Percentiles rank a stretch among this genome's conserved stretches.
phyloP scores from a whole-genome alignment of 1,284 basidiomycete genomes.

The Butyriboletus appendiculatus region DNA sequence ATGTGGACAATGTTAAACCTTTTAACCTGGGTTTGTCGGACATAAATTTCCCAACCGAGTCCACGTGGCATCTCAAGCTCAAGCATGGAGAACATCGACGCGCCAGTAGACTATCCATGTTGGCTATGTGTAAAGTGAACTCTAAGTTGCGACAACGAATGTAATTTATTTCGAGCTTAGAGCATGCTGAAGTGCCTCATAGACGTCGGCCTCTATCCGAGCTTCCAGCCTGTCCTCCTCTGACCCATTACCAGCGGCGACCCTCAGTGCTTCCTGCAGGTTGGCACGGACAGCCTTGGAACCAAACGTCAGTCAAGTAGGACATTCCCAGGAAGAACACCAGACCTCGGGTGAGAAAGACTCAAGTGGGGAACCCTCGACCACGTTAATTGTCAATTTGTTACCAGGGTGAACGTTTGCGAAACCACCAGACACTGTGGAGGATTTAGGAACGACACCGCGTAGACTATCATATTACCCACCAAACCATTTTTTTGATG shows the following conservation, averaged over 20 bases:
- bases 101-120: neutral
- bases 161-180: constrained; percentile 56
- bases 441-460: constrained; percentile 9
- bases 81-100: neutral
- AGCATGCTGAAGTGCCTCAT: constrained; percentile 92
- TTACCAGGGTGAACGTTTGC: constrained; percentile 99
- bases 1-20: no score
- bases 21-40: neutral
- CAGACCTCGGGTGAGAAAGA: constrained; percentile 84
- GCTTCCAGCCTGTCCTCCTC: constrained; percentile 96
- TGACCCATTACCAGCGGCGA: constrained; percentile 79
- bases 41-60: neutral
- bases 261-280: constrained; percentile 88
- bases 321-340: neutral
- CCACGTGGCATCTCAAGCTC: neutral
- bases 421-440: constrained; percentile 94
- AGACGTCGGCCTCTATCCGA: constrained; percentile 94
- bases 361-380: constrained; percentile 95
- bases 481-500: constrained; percentile 96
- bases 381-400: constrained; percentile 93
- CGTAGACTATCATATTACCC: constrained; percentile 37
- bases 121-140: constrained; percentile 1
- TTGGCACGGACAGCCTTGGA: constrained; percentile 85
- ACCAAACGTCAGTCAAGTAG: constrained; percentile 13
- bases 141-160: constrained; percentile 15